These are phyloP conservation scores for Diaporthe humulicola DNA, from an alignment of 2,329 filamentous ascomycete genomes.

Conservation along the genomic window DNA sequence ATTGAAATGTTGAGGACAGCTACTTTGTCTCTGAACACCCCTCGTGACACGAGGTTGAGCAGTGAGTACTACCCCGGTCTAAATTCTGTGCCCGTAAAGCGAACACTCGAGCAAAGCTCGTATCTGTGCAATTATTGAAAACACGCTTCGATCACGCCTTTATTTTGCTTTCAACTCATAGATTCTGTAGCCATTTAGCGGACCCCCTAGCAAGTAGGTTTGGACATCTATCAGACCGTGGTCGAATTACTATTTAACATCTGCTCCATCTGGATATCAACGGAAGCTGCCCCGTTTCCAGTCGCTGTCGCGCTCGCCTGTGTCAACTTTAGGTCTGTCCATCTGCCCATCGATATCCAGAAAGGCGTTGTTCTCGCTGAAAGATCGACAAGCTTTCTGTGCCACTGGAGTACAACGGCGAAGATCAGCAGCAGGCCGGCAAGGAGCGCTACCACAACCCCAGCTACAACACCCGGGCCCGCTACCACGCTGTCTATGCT, in stretches of 20 bases:
- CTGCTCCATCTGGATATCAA: background rate
- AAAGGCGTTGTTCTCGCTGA: background rate
- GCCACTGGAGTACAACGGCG: background rate
- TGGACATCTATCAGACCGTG: background rate
- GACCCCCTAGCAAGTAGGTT: too few species aligned
- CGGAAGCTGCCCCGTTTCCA: background rate
- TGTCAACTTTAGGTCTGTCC: background rate
- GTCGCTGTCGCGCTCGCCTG: background rate
- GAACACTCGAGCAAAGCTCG: too few species aligned
- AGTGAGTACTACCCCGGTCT: too few species aligned
- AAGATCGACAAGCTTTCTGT: background rate
- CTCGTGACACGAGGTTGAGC: too few species aligned
- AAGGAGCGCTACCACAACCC: background rate
- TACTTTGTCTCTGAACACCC: too few species aligned
- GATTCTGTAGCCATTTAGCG: too few species aligned
- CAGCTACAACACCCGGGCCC: background rate
- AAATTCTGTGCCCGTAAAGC: too few species aligned
- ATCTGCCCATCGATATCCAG: background rate
- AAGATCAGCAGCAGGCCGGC: background rate
- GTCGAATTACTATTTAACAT: background rate
- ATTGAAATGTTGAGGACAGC: too few species aligned
- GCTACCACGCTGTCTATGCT: background rate
- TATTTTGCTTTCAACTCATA: too few species aligned
- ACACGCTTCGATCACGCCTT: too few species aligned
- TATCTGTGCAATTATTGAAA: too few species aligned